A percentile compares a stretch with the other conserved stretches of the same genome.
phyloP scores from a whole-genome alignment of 768 basidiomycete genomes.

The Phylloporus sp. region DNA sequence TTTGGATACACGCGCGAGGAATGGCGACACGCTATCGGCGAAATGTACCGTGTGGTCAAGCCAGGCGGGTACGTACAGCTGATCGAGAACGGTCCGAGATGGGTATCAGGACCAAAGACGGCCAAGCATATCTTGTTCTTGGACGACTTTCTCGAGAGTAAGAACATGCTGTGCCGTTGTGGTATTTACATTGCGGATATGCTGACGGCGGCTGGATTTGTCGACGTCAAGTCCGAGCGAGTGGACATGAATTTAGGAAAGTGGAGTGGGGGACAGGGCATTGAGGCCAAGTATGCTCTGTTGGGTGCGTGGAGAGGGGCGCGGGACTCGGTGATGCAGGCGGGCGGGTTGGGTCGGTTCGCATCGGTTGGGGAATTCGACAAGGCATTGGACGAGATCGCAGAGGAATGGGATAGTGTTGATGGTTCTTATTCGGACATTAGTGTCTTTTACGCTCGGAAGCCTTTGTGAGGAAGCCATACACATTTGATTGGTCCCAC shows the following conservation, averaged over 20 bases:
- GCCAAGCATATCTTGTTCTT: constrained; percentile 5
- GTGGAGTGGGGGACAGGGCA: neutral
- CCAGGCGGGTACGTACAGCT: neutral
- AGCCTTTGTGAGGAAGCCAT: constrained; percentile 4
- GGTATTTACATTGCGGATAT: constrained; percentile 5
- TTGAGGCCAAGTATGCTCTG: neutral
- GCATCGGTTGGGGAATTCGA: neutral
- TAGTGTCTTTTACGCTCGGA: constrained; percentile 12
- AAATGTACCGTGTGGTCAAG: neutral
- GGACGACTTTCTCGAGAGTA: constrained; percentile 9
- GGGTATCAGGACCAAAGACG: constrained; percentile 12
- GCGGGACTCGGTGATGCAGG: neutral
- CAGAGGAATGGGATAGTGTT: neutral
- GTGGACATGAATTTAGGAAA: neutral
- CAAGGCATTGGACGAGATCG: neutral
- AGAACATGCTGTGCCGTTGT: constrained; percentile 8
- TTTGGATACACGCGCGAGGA: too few relatives aligned
- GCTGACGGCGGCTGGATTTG: too few relatives aligned
- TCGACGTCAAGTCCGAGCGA: neutral
- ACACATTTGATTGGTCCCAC: neutral
- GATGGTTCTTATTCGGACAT: neutral
- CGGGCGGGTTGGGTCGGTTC: neutral
- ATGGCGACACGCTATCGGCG: neutral
- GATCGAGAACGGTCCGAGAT: constrained; percentile 22
- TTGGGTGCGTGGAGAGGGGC: neutral